Conservation (phyloP, 306 rosid species). For the Rosa multiflora region DNA sequence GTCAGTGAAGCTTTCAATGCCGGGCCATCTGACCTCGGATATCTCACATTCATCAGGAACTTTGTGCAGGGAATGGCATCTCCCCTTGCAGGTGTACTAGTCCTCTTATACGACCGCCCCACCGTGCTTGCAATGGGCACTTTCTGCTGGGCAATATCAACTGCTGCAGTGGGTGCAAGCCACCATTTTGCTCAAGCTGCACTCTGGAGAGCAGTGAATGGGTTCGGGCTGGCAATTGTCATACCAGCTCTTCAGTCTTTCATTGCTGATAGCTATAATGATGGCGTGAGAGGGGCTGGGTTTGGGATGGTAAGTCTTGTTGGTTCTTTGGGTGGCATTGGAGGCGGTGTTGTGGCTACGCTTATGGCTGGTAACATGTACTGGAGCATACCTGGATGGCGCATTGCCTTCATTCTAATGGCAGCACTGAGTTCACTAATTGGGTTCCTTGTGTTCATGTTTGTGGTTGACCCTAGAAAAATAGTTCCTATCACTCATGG, state of each 20-base stretch:
- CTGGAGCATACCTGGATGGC: constrained; percentile 83
- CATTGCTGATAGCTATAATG: constrained; percentile 87
- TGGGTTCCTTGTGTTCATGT: constrained; percentile 69
- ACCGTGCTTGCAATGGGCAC: constrained; percentile 80
- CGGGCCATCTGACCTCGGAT: constrained; percentile 92
- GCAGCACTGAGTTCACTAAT: constrained; percentile 77
- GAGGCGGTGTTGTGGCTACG: constrained; percentile 95
- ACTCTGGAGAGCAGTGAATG: constrained; percentile 90
- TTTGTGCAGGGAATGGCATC: constrained; percentile 81
- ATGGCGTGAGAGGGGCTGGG: constrained; percentile 77
- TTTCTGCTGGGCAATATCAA: constrained; percentile 93
- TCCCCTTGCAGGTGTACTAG: constrained; percentile 90
- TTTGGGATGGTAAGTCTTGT: constrained; percentile 79
- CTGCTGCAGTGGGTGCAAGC: constrained; percentile 86
- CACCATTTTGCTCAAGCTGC: constrained; percentile 64
- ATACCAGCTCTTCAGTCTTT: constrained; percentile 97
- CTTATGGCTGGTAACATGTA: constrained; percentile 86
- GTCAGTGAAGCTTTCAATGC: constrained; percentile 91
- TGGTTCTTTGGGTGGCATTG: constrained; percentile 82
- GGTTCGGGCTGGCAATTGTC: constrained; percentile 92
- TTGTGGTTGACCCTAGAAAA: constrained; percentile 75
- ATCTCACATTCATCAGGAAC: constrained; percentile 89
- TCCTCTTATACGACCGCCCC: constrained; percentile 75
- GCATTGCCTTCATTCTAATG: constrained; percentile 77
- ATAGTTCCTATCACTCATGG: constrained; percentile 19